These are phyloP conservation scores for Melastoma malabathricum DNA, from an alignment of 345 rosid genomes.

Conservation along the genomic window DNA sequence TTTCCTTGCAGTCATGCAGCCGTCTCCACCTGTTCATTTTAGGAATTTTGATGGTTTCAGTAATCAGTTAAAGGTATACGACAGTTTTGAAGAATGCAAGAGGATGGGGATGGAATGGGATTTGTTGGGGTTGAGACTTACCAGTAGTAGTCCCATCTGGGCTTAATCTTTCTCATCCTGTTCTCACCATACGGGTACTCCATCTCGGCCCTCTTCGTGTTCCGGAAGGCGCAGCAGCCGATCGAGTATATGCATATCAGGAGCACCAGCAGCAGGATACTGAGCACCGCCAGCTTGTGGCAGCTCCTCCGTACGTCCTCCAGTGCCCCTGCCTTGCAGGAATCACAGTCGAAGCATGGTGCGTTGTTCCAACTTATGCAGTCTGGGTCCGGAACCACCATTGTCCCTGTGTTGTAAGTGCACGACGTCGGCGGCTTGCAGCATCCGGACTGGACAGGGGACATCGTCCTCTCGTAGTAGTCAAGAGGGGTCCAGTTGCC, in stretches of 20 bases:
- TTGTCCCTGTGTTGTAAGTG: conserved; percentile 38
- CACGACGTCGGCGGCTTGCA: conserved; percentile 96
- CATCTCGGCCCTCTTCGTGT: conserved; percentile 48
- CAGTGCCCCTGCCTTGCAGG: conserved; percentile 87
- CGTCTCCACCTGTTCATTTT: conserved; percentile 58
- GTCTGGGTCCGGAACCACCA: conserved; percentile 55
- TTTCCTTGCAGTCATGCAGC: conserved; percentile 51
- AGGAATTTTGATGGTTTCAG: no score
- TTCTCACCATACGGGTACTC: conserved; percentile 47
- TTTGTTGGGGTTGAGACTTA: no score
- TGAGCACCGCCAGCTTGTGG: conserved; percentile 71
- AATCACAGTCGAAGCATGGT: conserved; percentile 79
- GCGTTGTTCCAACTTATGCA: conserved; percentile 77
- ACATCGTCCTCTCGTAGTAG: conserved; percentile 44
- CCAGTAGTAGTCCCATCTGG: conserved; percentile 52
- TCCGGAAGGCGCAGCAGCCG: conserved; percentile 80
- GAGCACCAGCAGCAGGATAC: conserved; percentile 48
- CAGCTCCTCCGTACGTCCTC: conserved; percentile 72
- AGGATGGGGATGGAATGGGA: no score
- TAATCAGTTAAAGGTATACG: no score
- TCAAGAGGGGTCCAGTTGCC: conserved; percentile 71
- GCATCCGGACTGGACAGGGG: conserved; percentile 85
- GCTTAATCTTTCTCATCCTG: conserved; percentile 61
- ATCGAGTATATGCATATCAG: conserved; percentile 55
- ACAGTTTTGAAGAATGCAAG: no score